Evolutionary conservation across 2,329 filamentous ascomycete genomes (phyloP).

Genomic region (Dichotomopilus funicola): DNA sequence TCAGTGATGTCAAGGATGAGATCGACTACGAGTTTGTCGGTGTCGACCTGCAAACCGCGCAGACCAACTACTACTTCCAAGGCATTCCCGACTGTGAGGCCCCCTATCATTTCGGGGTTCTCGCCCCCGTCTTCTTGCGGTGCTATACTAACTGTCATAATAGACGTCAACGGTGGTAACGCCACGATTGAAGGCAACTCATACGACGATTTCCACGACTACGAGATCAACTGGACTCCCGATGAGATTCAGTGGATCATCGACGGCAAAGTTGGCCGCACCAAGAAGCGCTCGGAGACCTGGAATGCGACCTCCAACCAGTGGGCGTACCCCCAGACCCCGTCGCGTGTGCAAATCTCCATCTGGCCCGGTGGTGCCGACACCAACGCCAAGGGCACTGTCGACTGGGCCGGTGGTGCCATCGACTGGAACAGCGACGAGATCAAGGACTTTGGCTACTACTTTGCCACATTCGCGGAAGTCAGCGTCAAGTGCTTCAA

Average conservation of each 20-base stretch:
- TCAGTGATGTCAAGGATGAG: conserved; percentile 95
- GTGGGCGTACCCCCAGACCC: conserved; percentile 87
- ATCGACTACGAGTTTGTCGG: conserved; percentile 97
- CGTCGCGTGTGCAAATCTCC: conserved; percentile 83
- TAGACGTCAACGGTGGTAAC: conserved; percentile 71
- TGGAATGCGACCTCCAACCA: conserved; percentile 78
- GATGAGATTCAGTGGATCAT: conserved; percentile 82
- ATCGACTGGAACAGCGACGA: conserved; percentile 81
- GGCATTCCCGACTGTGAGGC: conserved; percentile 80
- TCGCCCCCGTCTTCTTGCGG: not conserved
- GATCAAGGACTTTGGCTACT: conserved; percentile 80
- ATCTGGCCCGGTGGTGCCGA: conserved; percentile 88
- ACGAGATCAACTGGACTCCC: conserved; percentile 88
- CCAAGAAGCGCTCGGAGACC: conserved; percentile 67
- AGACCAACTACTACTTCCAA: conserved; percentile 97
- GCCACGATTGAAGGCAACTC: conserved; percentile 57
- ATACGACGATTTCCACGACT: conserved; percentile 74
- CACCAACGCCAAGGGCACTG: conserved; percentile 74
- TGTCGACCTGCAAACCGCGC: conserved; percentile 65
- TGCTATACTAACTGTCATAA: not conserved
- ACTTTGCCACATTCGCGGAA: conserved; percentile 72
- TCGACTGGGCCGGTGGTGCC: conserved; percentile 83
- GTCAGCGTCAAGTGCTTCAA: conserved; percentile 85
- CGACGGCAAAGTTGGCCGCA: conserved; percentile 72
- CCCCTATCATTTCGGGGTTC: conserved; percentile 14